These are phyloP conservation scores for Candida sakaeoensis DNA, from an alignment of 805 yeast genomes.

Conservation along the genomic window DNA sequence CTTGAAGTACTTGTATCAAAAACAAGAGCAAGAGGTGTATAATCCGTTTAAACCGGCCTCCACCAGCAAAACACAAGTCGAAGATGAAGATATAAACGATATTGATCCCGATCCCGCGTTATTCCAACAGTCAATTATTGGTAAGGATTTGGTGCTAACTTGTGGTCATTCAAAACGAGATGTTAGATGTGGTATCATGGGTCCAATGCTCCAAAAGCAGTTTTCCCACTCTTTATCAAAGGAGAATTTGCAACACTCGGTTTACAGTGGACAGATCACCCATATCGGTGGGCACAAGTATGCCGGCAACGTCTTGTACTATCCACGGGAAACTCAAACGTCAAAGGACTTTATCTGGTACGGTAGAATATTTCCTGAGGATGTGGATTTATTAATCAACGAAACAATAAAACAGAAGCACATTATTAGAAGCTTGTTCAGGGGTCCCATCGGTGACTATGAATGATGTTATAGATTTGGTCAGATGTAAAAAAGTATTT, in stretches of 20 bases:
- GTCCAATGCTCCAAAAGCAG: slow-evolving; percentile 53
- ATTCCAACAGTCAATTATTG: slow-evolving; percentile 10
- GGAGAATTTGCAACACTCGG: slow-evolving; percentile 26
- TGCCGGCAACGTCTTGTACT: slow-evolving; percentile 75
- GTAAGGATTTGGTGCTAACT: slow-evolving; percentile 41
- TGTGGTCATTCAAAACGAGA: slow-evolving; percentile 71
- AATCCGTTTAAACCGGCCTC: slow-evolving; percentile 20
- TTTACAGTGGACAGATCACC: slow-evolving; percentile 53
- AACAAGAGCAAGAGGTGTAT: slow-evolving; percentile 13
- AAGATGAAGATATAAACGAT: neutral
- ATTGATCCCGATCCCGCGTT: neutral
- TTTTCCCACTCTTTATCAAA: slow-evolving; percentile 39
- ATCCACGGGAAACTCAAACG: slow-evolving; percentile 20
- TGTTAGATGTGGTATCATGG: slow-evolving; percentile 62
- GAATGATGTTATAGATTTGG: too few species aligned
- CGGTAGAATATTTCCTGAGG: slow-evolving; percentile 64
- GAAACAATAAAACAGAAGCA: slow-evolving; percentile 48
- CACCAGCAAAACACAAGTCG: neutral
- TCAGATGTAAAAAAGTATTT: too few species aligned
- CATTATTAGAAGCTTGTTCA: slow-evolving; percentile 54
- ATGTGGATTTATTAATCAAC: slow-evolving; percentile 61
- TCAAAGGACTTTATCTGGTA: slow-evolving; percentile 61
- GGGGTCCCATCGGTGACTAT: slow-evolving; percentile 35
- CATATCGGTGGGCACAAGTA: slow-evolving; percentile 86
- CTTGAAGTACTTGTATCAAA: slow-evolving; percentile 30